Evolutionary conservation across 805 yeast species (phyloP).

Genomic region (Ogataea methylovora): DNA sequence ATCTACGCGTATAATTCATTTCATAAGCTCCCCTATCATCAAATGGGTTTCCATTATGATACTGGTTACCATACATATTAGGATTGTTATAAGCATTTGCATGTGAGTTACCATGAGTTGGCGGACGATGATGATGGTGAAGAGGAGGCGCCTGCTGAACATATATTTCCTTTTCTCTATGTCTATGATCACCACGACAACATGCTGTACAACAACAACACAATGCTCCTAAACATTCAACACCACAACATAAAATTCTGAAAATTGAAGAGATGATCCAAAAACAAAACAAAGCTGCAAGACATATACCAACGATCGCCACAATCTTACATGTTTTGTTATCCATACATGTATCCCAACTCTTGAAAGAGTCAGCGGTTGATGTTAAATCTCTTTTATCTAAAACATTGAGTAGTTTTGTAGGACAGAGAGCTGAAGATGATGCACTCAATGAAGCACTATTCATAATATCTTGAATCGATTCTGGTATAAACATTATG

Average conservation of each 20-base stretch:
- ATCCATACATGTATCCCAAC: slow-evolving; percentile 77
- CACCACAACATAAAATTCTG: slow-evolving; percentile 54
- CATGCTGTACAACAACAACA: slow-evolving; percentile 36
- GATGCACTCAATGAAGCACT: too few relatives aligned
- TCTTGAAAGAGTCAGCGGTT: slow-evolving; percentile 2
- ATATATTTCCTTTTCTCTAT: slow-evolving; percentile 8
- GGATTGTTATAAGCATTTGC: slow-evolving; percentile 21
- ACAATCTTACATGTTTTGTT: slow-evolving; percentile 68
- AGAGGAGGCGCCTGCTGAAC: too few relatives aligned
- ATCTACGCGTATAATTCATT: too few relatives aligned
- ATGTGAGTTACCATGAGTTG: slow-evolving; percentile 6
- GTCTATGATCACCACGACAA: slow-evolving; percentile 17
- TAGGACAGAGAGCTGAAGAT: slow-evolving; percentile 12
- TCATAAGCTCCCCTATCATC: too few relatives aligned
- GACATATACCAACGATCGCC: slow-evolving; percentile 62
- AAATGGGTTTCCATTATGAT: slow-evolving; percentile 10
- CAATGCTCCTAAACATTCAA: slow-evolving; percentile 41
- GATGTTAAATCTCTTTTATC: slow-evolving; percentile 9
- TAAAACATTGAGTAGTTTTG: slow-evolving; percentile 8
- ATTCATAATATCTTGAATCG: too few relatives aligned
- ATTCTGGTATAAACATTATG: too few relatives aligned
- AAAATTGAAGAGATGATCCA: slow-evolving; percentile 52
- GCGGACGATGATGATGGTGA: slow-evolving; percentile 10
- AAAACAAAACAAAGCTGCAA: slow-evolving; percentile 45
- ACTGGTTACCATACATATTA: slow-evolving; percentile 20